Base-by-base conservation (phyloP, 768 basidiomycete genomes). In the Trametes punicea region DNA sequence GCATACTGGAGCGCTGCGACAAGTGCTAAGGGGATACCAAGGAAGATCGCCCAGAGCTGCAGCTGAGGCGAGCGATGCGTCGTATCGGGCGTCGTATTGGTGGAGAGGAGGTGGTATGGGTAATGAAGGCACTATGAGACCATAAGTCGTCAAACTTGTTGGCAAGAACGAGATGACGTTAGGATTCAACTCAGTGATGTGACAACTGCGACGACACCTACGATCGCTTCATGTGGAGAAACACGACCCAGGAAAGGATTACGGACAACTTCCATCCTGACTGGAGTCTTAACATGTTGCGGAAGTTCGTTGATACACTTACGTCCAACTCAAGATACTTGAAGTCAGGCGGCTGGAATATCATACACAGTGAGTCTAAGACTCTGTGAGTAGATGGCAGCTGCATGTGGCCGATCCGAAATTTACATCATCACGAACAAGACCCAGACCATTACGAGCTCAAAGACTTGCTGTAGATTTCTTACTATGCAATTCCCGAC, bases 1-100 rank as follows among this genome's bases (percentile, higher is more conserved):
- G 85, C 79, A 58, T 98, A 99, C 70, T 99, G 95, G 5, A 89
- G 73, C 4, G 83, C 81, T 1, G 93, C 88, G 5, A 97, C 80
- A 0, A 85, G 33, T 2, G 91, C 87, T 1, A 91, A 87, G 2
- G 84, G 79, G 21, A 98, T 73, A 6, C 97, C 97, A 4, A 97
- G 79, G 72, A 93, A 89, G 0, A 88, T 88, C 0, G 93, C 93
- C 88, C 94, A 96, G 51, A 69, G 75, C 46, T 64, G 69, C 53
- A 73, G 73, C 64, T 71, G 79, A 47, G 64, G 68, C 57, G 73
- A 67, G 61, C 63, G 73, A 64, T 69, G 74, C 48, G 62, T 61
- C 45, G 67, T 62, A 27, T 74, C 75, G 15, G 71, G 70, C 13
- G 75, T 66, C 2, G 69, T 71, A 27, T 74, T 73, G 29, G 77